These are phyloP conservation scores for Russula griseocarnosa DNA, from an alignment of 768 basidiomycete genomes.

Conservation along the genomic window DNA sequence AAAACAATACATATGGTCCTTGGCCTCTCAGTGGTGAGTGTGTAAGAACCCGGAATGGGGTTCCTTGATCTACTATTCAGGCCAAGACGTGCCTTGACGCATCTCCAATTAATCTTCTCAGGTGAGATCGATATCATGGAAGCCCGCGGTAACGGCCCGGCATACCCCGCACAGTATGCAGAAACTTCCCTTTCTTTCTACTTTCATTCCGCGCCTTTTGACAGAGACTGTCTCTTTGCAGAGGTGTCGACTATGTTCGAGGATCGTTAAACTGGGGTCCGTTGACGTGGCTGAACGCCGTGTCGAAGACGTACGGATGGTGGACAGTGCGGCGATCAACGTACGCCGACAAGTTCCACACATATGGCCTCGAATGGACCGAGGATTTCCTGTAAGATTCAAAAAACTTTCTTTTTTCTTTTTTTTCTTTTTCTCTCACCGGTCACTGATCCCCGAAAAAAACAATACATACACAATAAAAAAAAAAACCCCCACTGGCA, in stretches of 20 bases:
- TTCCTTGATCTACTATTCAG: neutral
- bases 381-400: slow-evolving; percentile 64
- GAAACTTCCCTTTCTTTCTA: neutral
- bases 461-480: too few relatives aligned
- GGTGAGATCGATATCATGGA: slow-evolving; percentile 73
- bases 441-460: slow-evolving; percentile 22
- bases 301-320: slow-evolving; percentile 72
- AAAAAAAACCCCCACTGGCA: too few relatives aligned
- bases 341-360: slow-evolving; percentile 74
- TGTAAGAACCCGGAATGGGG: neutral
- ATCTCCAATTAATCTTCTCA: slow-evolving; percentile 35
- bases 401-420: too few relatives aligned
- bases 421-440: neutral
- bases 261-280: slow-evolving; percentile 51
- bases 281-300: slow-evolving; percentile 41
- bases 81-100: slow-evolving; percentile 23
- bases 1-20: slow-evolving; percentile 59
- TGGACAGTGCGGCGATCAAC: slow-evolving; percentile 62
- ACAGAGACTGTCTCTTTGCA: slow-evolving; percentile 28
- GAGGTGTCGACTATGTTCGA: slow-evolving; percentile 43
- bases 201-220: slow-evolving; percentile 16
- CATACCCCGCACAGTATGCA: slow-evolving; percentile 44
- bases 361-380: slow-evolving; percentile 82
- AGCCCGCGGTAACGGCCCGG: slow-evolving; percentile 49
- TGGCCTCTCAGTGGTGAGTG: slow-evolving; percentile 58